These are phyloP conservation scores for Aspergillus diversus DNA, from an alignment of 495 filamentous ascomycete genomes.

Conservation along the genomic window DNA sequence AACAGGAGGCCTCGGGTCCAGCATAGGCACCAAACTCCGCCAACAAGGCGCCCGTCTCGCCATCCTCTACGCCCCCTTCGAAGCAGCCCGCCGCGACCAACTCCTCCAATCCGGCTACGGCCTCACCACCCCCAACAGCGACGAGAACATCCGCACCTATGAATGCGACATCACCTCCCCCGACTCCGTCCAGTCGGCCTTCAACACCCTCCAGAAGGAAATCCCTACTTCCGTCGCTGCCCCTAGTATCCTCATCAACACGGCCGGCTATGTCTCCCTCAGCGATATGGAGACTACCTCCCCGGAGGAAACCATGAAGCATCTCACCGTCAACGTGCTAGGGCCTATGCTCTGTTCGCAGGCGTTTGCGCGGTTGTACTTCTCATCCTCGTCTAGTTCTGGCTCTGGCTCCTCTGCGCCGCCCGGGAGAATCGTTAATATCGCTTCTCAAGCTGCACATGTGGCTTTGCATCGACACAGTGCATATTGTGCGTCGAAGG, in stretches of 20 bases:
- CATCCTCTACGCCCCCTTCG: slow-evolving; percentile 48
- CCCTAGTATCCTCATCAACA: slow-evolving; percentile 47
- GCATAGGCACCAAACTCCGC: slow-evolving; percentile 42
- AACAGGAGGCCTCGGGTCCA: slow-evolving; percentile 43
- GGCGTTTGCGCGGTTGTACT: slow-evolving; percentile 44
- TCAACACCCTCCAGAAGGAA: slow-evolving; percentile 29
- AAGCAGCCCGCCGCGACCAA: slow-evolving; percentile 39
- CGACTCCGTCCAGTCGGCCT: slow-evolving; percentile 40
- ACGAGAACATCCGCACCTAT: slow-evolving; percentile 37
- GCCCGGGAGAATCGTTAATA: slow-evolving; percentile 42
- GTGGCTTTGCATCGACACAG: slow-evolving; percentile 44
- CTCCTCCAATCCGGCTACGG: slow-evolving; percentile 39
- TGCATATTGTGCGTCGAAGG: slow-evolving; percentile 54
- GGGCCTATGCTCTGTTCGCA: slow-evolving; percentile 50
- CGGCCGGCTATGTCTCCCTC: slow-evolving; percentile 47
- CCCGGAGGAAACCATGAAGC: slow-evolving; percentile 43
- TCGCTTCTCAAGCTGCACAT: slow-evolving; percentile 45
- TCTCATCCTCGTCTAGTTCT: slow-evolving; percentile 20
- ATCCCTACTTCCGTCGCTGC: slow-evolving; percentile 28
- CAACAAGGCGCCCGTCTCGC: slow-evolving; percentile 42
- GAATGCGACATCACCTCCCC: slow-evolving; percentile 48
- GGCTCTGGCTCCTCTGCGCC: slow-evolving; percentile 14
- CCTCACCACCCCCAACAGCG: neutral
- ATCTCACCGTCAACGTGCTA: slow-evolving; percentile 41
- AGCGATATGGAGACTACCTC: slow-evolving; percentile 44